These are phyloP conservation scores for Thraustochytrium striatum DNA, from an alignment of 352 stramenopile species.

Conservation along the genomic window DNA sequence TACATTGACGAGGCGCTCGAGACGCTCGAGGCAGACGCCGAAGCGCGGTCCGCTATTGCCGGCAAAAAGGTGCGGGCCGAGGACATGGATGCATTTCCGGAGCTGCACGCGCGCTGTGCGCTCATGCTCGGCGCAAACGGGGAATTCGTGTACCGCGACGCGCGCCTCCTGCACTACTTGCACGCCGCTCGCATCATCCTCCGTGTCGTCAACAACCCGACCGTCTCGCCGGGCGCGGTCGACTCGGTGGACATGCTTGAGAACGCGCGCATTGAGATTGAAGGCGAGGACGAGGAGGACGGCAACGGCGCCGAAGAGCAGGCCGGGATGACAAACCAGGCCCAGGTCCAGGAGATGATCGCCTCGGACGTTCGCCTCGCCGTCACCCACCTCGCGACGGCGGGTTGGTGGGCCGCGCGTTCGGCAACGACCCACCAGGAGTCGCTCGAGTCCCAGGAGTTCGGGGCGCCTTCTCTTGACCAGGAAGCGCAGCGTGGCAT, in stretches of 20 bases:
- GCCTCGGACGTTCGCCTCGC: conserved; percentile 3
- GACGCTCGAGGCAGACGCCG: not conserved
- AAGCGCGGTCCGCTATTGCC: not conserved
- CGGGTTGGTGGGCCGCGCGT: conserved; percentile 51
- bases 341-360: conserved; percentile 1
- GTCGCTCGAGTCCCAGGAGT: conserved; percentile 39
- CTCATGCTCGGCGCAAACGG: conserved; percentile 44
- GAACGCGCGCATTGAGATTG: conserved; percentile 6
- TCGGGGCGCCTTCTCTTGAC: conserved; percentile 49
- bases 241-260: conserved; percentile 36
- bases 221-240: conserved; percentile 23
- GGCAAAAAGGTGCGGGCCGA: conserved; percentile 8
- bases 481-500: conserved; percentile 50
- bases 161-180: conserved; percentile 11
- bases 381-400: conserved; percentile 8
- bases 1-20: conserved; percentile 7
- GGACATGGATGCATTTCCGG: conserved; percentile 10
- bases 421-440: conserved; percentile 50
- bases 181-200: conserved; percentile 28
- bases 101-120: conserved; percentile 6
- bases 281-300: not conserved
- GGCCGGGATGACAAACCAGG: not conserved
- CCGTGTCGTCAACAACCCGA: conserved; percentile 31
- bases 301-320: not conserved
- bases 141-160: conserved; percentile 36